Evolutionary conservation across 306 rosid species (phyloP).

Genomic region (Vicia faba): DNA sequence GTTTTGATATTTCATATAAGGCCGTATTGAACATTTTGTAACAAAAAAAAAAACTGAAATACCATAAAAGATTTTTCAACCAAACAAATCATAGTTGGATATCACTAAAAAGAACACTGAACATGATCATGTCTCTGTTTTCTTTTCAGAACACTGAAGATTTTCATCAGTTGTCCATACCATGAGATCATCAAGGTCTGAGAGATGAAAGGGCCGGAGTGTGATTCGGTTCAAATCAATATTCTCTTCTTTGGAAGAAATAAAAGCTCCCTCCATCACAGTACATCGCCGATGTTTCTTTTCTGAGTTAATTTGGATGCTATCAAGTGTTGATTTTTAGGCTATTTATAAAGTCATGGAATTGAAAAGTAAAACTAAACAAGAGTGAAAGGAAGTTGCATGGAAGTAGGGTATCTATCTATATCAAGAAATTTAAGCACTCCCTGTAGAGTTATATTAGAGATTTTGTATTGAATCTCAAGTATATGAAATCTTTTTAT

Average conservation of each 20-base stretch:
- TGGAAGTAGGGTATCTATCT: not conserved
- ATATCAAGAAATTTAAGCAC: too few relatives aligned
- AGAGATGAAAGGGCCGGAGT: slow-evolving; percentile 52
- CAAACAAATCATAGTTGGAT: not conserved
- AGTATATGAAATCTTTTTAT: too few relatives aligned
- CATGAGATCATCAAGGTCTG: slow-evolving; percentile 74
- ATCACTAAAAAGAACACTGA: slow-evolving; percentile 53
- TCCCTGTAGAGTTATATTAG: not conserved
- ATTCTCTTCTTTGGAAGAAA: slow-evolving; percentile 15
- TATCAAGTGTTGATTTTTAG: slow-evolving; percentile 20
- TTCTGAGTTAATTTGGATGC: not conserved
- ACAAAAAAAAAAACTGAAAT: too few relatives aligned
- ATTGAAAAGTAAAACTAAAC: not conserved
- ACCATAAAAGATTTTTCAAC: not conserved
- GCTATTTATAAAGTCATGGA: slow-evolving; percentile 19
- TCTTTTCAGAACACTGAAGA: not conserved
- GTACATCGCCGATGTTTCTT: not conserved
- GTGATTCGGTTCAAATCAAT: slow-evolving; percentile 43
- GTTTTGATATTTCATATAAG: too few relatives aligned
- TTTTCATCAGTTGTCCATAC: slow-evolving; percentile 61
- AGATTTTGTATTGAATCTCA: not conserved
- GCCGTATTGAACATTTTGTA: too few relatives aligned
- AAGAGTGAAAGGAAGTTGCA: slow-evolving; percentile 8
- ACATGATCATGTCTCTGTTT: slow-evolving; percentile 54
- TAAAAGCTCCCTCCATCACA: slow-evolving; percentile 28